A percentile compares a stretch with the other conserved stretches of the same genome.
phyloP scores from a whole-genome alignment of 2,329 filamentous ascomycete genomes.

The Aspergillus niger region DNA sequence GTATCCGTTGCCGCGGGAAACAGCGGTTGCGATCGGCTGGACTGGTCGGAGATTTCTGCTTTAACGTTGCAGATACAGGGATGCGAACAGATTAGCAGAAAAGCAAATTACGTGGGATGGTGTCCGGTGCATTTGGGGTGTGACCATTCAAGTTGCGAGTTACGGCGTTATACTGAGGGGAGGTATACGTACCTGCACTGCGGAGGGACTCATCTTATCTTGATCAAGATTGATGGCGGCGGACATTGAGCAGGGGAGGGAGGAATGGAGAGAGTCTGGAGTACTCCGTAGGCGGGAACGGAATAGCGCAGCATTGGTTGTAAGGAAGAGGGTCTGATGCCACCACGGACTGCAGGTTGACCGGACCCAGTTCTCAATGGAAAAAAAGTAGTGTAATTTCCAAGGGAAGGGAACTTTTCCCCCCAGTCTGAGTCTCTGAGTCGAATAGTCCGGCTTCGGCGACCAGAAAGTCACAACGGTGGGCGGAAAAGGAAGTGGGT shows the following conservation, averaged over 20 bases:
- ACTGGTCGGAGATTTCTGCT: neutral
- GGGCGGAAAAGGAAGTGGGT: conserved; percentile 24
- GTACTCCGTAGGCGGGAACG: neutral
- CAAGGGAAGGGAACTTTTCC: no score
- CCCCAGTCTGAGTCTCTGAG: no score
- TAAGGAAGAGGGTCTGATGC: neutral
- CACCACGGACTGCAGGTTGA: neutral
- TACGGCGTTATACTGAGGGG: no score
- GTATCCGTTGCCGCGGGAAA: conserved; percentile 22
- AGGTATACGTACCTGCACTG: no score
- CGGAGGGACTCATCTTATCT: no score
- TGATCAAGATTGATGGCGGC: no score
- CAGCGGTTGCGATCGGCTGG: conserved; percentile 14
- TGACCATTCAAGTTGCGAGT: neutral
- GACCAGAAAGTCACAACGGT: conserved; percentile 19
- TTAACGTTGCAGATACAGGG: neutral
- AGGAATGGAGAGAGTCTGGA: neutral
- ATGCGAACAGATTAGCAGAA: neutral
- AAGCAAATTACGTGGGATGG: neutral
- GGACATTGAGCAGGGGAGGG: neutral
- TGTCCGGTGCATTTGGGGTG: neutral
- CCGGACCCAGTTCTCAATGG: neutral
- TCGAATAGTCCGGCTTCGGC: conserved; percentile 31
- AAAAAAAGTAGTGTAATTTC: no score
- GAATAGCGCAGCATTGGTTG: neutral